Conservation (phyloP, 2,329 filamentous ascomycete species). For the Microthyrium microscopicum region DNA sequence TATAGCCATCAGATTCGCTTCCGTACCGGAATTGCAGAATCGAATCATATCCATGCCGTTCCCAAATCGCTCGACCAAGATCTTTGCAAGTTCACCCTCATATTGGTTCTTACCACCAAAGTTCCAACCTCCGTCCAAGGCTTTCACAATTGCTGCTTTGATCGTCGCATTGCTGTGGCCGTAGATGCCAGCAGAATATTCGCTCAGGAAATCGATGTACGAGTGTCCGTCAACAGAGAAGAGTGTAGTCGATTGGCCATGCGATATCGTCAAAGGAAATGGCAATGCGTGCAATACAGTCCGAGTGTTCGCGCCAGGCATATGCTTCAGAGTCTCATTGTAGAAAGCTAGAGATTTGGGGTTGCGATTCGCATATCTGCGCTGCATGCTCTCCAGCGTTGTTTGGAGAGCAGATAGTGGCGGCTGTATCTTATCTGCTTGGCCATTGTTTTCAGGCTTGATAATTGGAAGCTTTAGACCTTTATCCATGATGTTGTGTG, state of each 20-base stretch:
- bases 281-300: constrained; percentile 20
- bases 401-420: no score
- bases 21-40: constrained; percentile 50
- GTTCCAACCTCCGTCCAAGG: constrained; percentile 34
- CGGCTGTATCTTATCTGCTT: no score
- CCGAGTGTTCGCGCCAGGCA: constrained; percentile 24
- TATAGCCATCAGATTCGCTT: constrained; percentile 45
- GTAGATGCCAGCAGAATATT: constrained; percentile 48
- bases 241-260: constrained; percentile 15
- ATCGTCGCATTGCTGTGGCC: constrained; percentile 47
- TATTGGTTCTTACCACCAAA: constrained; percentile 36
- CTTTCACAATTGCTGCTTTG: constrained; percentile 29
- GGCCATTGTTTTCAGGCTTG: no score
- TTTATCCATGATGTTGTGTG: no score
- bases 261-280: constrained; percentile 20
- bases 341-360: constrained; percentile 14
- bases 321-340: constrained; percentile 14
- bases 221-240: constrained; percentile 17
- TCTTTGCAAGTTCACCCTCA: constrained; percentile 34
- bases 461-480: no score
- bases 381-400: no score
- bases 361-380: no score
- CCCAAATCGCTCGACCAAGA: constrained; percentile 37
- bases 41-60: constrained; percentile 34
- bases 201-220: constrained; percentile 42